Conservation (phyloP, 371 early-diverging fungal species). For the Mortierella sp. region DNA sequence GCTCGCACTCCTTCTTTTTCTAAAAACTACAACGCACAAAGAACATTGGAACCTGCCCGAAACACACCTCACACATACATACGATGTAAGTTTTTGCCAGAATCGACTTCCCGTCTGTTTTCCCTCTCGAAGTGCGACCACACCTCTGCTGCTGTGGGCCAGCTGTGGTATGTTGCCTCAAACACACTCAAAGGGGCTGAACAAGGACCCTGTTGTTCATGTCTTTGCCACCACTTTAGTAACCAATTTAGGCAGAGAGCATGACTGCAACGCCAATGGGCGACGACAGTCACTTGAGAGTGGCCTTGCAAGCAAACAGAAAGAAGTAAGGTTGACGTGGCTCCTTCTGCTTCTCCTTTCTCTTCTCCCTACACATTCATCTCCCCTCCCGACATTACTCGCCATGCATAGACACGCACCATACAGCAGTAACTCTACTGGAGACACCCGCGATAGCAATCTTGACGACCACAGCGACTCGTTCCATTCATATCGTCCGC, state of each 20-base stretch:
- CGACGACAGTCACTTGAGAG: neutral
- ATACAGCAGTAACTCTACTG: slow-evolving; percentile 17
- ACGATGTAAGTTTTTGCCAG: too few species aligned
- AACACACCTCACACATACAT: too few species aligned
- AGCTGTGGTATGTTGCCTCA: too few species aligned
- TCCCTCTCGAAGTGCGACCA: too few species aligned
- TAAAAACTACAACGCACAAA: too few species aligned
- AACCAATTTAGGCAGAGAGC: neutral
- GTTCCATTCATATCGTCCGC: neutral
- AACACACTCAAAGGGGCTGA: too few species aligned
- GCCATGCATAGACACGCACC: slow-evolving; percentile 29
- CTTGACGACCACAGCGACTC: slow-evolving; percentile 14
- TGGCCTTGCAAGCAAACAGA: neutral
- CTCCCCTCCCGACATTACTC: neutral
- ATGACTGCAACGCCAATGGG: neutral
- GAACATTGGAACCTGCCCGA: too few species aligned
- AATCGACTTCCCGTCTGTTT: too few species aligned
- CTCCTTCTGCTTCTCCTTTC: neutral
- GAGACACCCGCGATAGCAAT: neutral
- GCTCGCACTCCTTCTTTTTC: too few species aligned
- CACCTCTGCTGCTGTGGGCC: too few species aligned
- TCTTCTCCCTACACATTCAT: neutral
- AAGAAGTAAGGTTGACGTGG: neutral
- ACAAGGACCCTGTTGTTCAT: too few species aligned
- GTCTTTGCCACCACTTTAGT: slow-evolving; percentile 4